Evolutionary conservation across 768 basidiomycete species (phyloP).

Genomic region (Serendipita sp.): DNA sequence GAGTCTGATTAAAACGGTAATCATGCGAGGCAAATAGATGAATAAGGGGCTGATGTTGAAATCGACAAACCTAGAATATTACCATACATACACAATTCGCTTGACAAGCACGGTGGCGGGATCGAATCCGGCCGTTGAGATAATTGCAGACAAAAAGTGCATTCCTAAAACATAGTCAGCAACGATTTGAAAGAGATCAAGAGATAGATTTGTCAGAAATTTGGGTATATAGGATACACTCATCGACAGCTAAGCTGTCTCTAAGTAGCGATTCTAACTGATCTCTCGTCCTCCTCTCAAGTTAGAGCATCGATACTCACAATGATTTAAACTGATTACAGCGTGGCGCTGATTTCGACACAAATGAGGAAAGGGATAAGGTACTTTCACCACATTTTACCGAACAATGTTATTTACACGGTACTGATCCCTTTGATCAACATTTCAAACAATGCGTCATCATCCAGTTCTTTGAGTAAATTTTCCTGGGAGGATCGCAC

Average conservation of each 20-base stretch:
- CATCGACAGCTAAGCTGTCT: not conserved
- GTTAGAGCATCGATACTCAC: not conserved
- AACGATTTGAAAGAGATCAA: no score
- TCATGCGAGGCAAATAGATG: not conserved
- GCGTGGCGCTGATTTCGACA: not conserved
- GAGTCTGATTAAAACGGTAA: slow-evolving; percentile 3
- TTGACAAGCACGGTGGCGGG: no score
- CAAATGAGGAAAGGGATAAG: not conserved
- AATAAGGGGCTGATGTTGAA: not conserved
- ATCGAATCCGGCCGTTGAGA: no score
- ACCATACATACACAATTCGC: no score
- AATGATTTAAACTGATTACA: not conserved
- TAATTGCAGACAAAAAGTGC: no score
- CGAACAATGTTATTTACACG: not conserved
- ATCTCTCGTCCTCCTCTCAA: not conserved
- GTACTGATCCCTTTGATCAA: not conserved
- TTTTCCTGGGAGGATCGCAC: not conserved
- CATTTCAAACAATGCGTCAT: not conserved
- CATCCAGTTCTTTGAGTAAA: not conserved
- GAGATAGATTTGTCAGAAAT: not conserved
- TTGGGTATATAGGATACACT: slow-evolving; percentile 1
- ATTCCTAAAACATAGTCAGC: no score
- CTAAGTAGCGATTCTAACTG: slow-evolving; percentile 5
- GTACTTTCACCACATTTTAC: not conserved
- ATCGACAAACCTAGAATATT: not conserved